Conservation (phyloP, 2,329 filamentous ascomycete genomes). For the Cercospora sp. region DNA sequence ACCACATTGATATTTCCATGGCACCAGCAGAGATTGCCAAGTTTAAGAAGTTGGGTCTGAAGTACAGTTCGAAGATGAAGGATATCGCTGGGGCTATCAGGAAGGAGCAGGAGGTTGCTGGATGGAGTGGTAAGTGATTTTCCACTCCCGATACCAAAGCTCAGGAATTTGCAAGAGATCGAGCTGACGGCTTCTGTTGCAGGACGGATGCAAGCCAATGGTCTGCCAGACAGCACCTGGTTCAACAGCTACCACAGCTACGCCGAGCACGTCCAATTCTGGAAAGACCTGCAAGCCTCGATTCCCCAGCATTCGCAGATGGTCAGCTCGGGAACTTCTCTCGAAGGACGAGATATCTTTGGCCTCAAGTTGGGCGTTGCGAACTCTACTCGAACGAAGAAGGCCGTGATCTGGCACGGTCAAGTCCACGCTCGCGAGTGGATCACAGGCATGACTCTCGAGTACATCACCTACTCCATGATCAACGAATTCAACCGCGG, state of each 20-base stretch:
- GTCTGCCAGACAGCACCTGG: conserved; percentile 45
- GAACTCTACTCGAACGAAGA: conserved; percentile 47
- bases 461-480: conserved; percentile 56
- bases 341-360: conserved; percentile 47
- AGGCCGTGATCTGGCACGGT: conserved; percentile 58
- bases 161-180: too few relatives aligned
- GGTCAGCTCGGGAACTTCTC: conserved; percentile 52
- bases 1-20: conserved; percentile 28
- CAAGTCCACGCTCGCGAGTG: conserved; percentile 63
- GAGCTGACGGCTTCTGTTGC: too few relatives aligned
- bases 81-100: conserved; percentile 40
- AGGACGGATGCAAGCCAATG: conserved; percentile 38
- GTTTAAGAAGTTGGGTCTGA: conserved; percentile 40
- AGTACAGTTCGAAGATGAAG: conserved; percentile 49
- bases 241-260: conserved; percentile 58
- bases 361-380: conserved; percentile 57
- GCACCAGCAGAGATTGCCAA: conserved; percentile 5
- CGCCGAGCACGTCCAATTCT: conserved; percentile 53
- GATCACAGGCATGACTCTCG: conserved; percentile 55
- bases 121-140: neutral
- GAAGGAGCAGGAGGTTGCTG: neutral
- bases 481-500: conserved; percentile 48
- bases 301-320: conserved; percentile 52
- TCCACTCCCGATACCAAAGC: too few relatives aligned
- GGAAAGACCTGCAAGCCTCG: conserved; percentile 48